A percentile compares a stretch with the other conserved stretches of the same genome.
Conservation (phyloP, 169 alveolate species). For the Eimeria sp. region DNA sequence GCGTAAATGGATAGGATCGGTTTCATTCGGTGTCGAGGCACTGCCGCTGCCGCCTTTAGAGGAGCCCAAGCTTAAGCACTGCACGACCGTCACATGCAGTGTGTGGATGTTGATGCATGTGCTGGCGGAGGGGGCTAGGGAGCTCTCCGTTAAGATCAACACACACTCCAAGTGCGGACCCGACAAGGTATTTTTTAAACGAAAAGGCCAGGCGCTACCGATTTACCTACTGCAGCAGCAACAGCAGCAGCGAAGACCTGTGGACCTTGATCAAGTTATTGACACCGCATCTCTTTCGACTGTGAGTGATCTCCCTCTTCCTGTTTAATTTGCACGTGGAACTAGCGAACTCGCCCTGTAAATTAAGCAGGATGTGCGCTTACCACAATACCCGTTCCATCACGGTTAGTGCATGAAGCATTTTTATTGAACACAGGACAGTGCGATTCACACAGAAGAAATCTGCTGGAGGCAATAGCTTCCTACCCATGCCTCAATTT, state of each 20-base stretch:
- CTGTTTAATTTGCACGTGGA: not conserved
- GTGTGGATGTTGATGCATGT: conserved; percentile 79
- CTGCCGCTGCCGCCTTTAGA: conserved; percentile 58
- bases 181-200: not conserved
- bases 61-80: conserved; percentile 75
- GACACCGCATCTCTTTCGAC: conserved; percentile 34
- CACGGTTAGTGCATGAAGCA: not conserved
- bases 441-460: not conserved
- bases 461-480: not conserved
- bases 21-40: conserved; percentile 50
- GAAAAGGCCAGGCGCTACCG: conserved; percentile 26
- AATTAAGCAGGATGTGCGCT: not conserved
- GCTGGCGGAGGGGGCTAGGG: conserved; percentile 70
- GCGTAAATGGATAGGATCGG: conserved; percentile 28
- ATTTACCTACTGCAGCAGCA: conserved; percentile 43
- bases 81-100: conserved; percentile 76
- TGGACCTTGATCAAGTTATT: not conserved
- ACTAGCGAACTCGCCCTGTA: not conserved
- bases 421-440: not conserved
- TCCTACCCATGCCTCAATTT: not conserved
- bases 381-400: not conserved
- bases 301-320: not conserved
- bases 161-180: conserved; percentile 39
- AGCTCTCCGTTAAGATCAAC: not conserved
- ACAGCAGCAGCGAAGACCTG: conserved; percentile 15